These are phyloP conservation scores for Cryptococcus wingfieldii DNA, from an alignment of 1,284 basidiomycete genomes.

Conservation along the genomic window DNA sequence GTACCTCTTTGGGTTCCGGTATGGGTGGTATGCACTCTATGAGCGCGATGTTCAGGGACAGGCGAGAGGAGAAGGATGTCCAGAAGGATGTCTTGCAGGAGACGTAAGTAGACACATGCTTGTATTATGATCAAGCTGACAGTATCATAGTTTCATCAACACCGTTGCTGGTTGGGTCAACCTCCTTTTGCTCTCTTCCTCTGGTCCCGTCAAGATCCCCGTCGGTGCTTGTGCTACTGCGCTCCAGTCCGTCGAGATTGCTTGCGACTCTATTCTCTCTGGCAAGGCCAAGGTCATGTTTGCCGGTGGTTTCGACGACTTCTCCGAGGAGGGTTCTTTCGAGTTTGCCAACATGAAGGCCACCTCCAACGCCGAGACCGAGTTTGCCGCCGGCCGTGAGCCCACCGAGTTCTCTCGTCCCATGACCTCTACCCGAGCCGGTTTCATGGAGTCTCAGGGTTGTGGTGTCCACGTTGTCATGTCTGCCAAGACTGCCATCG, in stretches of 20 bases:
- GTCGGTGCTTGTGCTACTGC: conserved; percentile 98
- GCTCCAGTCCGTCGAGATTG: conserved; percentile 95
- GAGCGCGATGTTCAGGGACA: conserved; percentile 96
- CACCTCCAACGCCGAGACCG: conserved; percentile 91
- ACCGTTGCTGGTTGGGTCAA: conserved; percentile 98
- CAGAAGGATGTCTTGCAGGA: conserved; percentile 98
- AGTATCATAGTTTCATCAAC: conserved; percentile 75
- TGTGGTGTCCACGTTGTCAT: conserved; percentile 95
- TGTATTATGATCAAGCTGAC: not conserved
- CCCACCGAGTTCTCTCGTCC: conserved; percentile 98
- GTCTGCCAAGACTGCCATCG: conserved; percentile 91
- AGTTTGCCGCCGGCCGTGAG: conserved; percentile 97
- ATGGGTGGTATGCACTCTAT: conserved; percentile 93
- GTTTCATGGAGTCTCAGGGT: conserved; percentile 97
- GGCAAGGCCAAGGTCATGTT: conserved; percentile 99
- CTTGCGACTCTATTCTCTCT: conserved; percentile 87
- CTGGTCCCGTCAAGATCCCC: conserved; percentile 96
- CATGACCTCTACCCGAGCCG: conserved; percentile 89
- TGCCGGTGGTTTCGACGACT: conserved; percentile 95
- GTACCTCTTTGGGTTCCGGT: conserved; percentile 85
- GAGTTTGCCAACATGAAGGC: conserved; percentile 99
- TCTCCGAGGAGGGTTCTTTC: conserved; percentile 93
- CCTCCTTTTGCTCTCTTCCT: conserved; percentile 84
- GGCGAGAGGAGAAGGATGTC: conserved; percentile 92
- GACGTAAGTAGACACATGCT: conserved; percentile 60